Evolutionary conservation across 78 protist genomes (phyloP).

Genomic region (Dictyostelium capitatum): DNA sequence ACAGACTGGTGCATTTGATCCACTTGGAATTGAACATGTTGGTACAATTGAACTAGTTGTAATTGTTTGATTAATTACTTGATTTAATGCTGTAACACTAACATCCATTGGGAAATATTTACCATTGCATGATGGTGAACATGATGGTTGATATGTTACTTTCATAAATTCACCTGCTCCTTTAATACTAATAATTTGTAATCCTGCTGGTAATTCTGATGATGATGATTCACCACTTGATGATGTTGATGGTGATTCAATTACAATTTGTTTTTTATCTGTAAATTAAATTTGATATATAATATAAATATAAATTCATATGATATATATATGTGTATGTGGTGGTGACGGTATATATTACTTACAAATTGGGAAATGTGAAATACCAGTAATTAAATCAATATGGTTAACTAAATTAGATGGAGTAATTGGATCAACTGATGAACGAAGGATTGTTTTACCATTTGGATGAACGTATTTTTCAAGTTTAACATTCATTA

Average conservation of each 20-base stretch:
- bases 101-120: conserved; percentile 45
- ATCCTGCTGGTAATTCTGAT: background rate
- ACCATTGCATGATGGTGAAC: conserved; percentile 41
- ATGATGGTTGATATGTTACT: conserved; percentile 24
- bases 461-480: background rate
- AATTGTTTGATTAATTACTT: background rate
- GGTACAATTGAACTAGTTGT: background rate
- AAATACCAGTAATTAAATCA: conserved; percentile 65
- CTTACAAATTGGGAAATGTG: conserved; percentile 55
- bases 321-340: too few species aligned
- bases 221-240: background rate
- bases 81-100: background rate
- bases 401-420: background rate
- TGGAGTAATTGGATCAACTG: conserved; percentile 24
- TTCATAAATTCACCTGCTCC: conserved; percentile 40
- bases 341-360: too few species aligned
- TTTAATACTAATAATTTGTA: conserved; percentile 12
- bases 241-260: background rate
- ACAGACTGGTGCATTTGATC: background rate
- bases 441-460: conserved; percentile 27
- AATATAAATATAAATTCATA: too few species aligned
- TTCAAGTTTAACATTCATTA: conserved; percentile 10
- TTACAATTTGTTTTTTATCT: background rate
- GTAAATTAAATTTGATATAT: background rate
- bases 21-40: conserved; percentile 3